Conservation (phyloP, 768 basidiomycete species). For the Suillus discolor region DNA sequence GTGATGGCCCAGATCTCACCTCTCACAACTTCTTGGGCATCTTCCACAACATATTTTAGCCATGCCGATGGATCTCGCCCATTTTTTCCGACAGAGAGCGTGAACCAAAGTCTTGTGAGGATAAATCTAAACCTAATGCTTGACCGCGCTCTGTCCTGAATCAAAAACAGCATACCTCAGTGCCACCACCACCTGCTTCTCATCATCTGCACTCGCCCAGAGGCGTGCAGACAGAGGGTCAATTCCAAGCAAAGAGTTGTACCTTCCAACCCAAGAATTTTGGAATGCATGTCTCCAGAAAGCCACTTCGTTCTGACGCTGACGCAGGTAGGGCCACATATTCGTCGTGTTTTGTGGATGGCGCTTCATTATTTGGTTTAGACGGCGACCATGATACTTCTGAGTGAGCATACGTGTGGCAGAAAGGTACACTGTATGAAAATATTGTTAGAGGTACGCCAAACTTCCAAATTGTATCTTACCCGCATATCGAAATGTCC, state of each 20-base stretch:
- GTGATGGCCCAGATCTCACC: constrained; percentile 65
- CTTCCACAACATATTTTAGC: constrained; percentile 42
- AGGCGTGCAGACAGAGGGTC: constrained; percentile 45
- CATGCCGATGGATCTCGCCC: constrained; percentile 34
- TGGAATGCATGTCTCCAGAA: constrained; percentile 42
- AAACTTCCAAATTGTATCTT: constrained; percentile 10
- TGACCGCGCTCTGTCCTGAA: background rate
- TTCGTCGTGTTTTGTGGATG: constrained; percentile 54
- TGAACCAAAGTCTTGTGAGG: constrained; percentile 64
- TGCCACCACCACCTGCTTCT: constrained; percentile 56
- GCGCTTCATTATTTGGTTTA: constrained; percentile 39
- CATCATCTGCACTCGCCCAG: constrained; percentile 63
- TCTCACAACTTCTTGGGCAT: constrained; percentile 53
- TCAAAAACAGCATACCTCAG: constrained; percentile 46
- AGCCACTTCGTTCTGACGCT: constrained; percentile 47
- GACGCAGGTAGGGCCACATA: constrained; percentile 71
- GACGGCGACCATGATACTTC: constrained; percentile 52
- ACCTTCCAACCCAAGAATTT: constrained; percentile 52
- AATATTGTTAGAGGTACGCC: background rate
- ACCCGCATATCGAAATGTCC: constrained; percentile 68
- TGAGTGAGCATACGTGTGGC: constrained; percentile 50
- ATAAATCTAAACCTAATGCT: constrained; percentile 50
- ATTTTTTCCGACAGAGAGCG: constrained; percentile 51
- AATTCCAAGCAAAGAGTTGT: constrained; percentile 29
- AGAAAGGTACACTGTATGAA: constrained; percentile 59